Evolutionary conservation across 2,329 filamentous ascomycete genomes (phyloP).

Genomic region (Colletotrichum karsti): DNA sequence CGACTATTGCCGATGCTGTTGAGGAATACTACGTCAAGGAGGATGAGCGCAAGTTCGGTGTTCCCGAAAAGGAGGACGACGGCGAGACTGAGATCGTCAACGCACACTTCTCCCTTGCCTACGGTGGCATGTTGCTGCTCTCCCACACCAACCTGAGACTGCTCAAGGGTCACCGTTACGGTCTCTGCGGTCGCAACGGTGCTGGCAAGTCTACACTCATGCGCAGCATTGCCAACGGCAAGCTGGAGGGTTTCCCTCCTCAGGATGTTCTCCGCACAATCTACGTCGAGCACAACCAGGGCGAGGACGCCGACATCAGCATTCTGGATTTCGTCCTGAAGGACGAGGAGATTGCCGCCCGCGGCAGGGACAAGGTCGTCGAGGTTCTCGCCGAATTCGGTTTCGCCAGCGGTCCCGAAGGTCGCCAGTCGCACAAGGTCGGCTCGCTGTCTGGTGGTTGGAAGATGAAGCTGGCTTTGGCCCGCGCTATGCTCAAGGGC

Average conservation of each 20-base stretch:
- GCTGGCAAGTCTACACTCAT: slow-evolving; percentile 99
- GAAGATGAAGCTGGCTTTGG: slow-evolving; percentile 99
- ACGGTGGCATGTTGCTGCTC: slow-evolving; percentile 95
- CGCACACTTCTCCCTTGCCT: slow-evolving; percentile 95
- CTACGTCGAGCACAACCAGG: slow-evolving; percentile 99
- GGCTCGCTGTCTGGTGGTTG: slow-evolving; percentile 96
- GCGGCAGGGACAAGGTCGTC: slow-evolving; percentile 83
- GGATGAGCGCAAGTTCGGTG: slow-evolving; percentile 87
- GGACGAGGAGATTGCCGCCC: slow-evolving; percentile 84
- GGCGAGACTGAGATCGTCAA: slow-evolving; percentile 97
- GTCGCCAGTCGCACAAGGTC: slow-evolving; percentile 87
- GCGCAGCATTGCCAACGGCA: slow-evolving; percentile 94
- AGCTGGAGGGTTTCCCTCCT: slow-evolving; percentile 94
- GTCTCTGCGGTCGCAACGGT: slow-evolving; percentile 95
- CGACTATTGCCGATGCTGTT: slow-evolving; percentile 76
- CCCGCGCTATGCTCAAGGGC: slow-evolving; percentile 93
- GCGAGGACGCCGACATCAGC: slow-evolving; percentile 94
- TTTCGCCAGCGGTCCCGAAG: slow-evolving; percentile 89
- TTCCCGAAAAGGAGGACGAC: slow-evolving; percentile 86
- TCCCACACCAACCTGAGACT: slow-evolving; percentile 96
- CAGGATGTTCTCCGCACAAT: slow-evolving; percentile 94
- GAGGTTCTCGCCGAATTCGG: slow-evolving; percentile 90
- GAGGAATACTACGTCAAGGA: slow-evolving; percentile 82
- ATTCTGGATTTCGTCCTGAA: slow-evolving; percentile 93
- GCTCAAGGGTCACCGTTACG: slow-evolving; percentile 96